A percentile compares a stretch with the other conserved stretches of the same genome.
phyloP scores from a whole-genome alignment of 139 green algal species.

The Chlorella sorokiniana region DNA sequence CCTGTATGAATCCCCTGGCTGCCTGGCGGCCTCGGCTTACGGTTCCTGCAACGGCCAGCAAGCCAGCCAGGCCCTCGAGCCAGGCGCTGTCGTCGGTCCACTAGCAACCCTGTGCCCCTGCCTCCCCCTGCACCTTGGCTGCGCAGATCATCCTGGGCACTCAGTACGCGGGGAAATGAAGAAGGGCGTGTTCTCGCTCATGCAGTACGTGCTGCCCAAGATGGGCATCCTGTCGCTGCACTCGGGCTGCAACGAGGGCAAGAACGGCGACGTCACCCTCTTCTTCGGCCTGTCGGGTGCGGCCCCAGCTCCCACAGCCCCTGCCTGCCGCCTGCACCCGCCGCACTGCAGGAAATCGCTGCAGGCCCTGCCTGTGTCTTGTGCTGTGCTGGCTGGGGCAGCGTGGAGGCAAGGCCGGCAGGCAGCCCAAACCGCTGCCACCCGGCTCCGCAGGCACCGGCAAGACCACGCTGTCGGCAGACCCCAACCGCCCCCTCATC shows the following conservation, averaged over 20 bases:
- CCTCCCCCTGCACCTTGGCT: neutral
- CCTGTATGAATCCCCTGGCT: no score
- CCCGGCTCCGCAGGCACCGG: slow-evolving; percentile 55
- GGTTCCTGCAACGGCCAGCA: neutral
- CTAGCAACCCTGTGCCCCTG: neutral
- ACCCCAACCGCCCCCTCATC: slow-evolving; percentile 85
- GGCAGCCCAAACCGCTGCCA: no score
- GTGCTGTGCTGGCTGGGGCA: no score
- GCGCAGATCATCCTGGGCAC: slow-evolving; percentile 61
- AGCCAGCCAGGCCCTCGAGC: neutral
- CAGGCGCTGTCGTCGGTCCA: neutral
- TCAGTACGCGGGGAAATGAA: slow-evolving; percentile 81
- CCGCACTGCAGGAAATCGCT: no score
- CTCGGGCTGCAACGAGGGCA: slow-evolving; percentile 89
- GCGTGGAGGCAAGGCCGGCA: no score
- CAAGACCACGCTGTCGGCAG: slow-evolving; percentile 84
- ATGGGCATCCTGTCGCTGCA: slow-evolving; percentile 89
- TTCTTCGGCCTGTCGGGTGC: slow-evolving; percentile 86
- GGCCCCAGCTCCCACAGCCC: no score
- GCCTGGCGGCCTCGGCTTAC: no score
- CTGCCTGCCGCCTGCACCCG: no score
- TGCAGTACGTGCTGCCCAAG: slow-evolving; percentile 94
- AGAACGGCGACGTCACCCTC: slow-evolving; percentile 74
- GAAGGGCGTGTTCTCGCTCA: slow-evolving; percentile 71
- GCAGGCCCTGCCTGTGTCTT: no score